Evolutionary conservation across 2,329 filamentous ascomycete genomes (phyloP).

Genomic region (Colletotrichum theobromicola): DNA sequence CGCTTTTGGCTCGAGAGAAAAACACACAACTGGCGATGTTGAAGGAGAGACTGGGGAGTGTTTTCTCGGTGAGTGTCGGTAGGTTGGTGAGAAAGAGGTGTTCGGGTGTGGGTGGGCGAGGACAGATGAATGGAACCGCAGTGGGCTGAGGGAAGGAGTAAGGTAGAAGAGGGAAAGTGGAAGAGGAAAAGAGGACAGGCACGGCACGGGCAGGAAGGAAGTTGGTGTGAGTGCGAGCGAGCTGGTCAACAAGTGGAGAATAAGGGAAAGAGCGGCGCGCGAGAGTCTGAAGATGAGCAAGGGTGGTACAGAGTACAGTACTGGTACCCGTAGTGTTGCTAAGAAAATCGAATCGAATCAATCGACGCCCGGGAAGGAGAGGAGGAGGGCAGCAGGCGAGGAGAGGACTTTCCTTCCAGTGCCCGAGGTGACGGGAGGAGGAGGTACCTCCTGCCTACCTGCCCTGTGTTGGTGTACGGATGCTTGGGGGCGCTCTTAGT

Average conservation of each 20-base stretch:
- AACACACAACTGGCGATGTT: not conserved
- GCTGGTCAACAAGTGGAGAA: not conserved
- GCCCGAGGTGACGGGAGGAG: not conserved
- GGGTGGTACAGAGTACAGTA: no score
- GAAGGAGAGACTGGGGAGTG: not conserved
- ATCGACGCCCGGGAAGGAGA: not conserved
- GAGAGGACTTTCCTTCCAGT: not conserved
- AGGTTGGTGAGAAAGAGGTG: not conserved
- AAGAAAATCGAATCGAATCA: not conserved
- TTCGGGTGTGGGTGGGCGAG: not conserved
- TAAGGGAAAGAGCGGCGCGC: not conserved
- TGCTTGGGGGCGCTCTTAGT: not conserved
- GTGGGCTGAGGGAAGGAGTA: not conserved
- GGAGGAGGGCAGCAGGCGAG: not conserved
- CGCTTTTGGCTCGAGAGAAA: not conserved
- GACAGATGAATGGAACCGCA: not conserved
- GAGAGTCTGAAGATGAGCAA: not conserved
- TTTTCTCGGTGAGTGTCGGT: constrained; percentile 17
- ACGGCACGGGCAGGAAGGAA: not conserved
- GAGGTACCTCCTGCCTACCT: no score
- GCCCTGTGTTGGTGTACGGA: not conserved
- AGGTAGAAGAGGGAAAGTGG: not conserved
- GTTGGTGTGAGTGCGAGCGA: not conserved
- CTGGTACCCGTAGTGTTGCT: no score
- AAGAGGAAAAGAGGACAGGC: not conserved